Evolutionary conservation across 73 alveolate species (phyloP), one percentile per base, ranked within the genome.

Genomic region (Loxodes magnus): DNA sequence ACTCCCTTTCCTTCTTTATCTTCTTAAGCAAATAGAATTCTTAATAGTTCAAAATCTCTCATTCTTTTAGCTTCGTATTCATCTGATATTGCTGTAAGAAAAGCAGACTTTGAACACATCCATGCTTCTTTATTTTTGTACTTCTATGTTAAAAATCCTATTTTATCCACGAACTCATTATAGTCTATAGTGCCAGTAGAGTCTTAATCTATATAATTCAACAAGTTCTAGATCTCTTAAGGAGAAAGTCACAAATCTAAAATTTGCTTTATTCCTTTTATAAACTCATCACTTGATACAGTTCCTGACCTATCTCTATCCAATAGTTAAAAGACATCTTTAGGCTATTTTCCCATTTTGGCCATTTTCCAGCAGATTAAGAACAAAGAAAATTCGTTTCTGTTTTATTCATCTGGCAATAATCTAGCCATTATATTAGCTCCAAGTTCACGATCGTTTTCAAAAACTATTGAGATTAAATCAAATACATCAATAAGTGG

Each of bases 351-450:
- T 46, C 59, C 59, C 14, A 46, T 37, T 2, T 46, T 46, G 50
- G 59, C 59, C 59, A 46, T 46, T 23, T 46, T 46, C 22, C 27
- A 41, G 39, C 59, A 46, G 34, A 46, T 46, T 41, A n/a, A 7
- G 27, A 10, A 46, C 2, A 23, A 37, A 46, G 27, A 37, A 5
- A 22, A 19, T n/a, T 46, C 59, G 22, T 46, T 41, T 24, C 22
- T 10, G n/a, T 20, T n/a, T 2, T 25, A n/a, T 7, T 46, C 17
- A 10, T 16, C 34, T 25, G 59, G 59, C 26, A 14, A 25, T 19
- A 46, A 10, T 22, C 22, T 3, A 9, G n/a, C 26, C 17, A 46
- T 2, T 7, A 41, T 22, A 10, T n/a, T 5, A 21, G 39, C 17
- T 10, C 59, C 59, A 5, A 9, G 36, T 7, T 17, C 39, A 25